Evolutionary conservation across 371 early-diverging fungal genomes (phyloP), one percentile per base, ranked within the genome.

Genomic region (Rozella allomycis): DNA sequence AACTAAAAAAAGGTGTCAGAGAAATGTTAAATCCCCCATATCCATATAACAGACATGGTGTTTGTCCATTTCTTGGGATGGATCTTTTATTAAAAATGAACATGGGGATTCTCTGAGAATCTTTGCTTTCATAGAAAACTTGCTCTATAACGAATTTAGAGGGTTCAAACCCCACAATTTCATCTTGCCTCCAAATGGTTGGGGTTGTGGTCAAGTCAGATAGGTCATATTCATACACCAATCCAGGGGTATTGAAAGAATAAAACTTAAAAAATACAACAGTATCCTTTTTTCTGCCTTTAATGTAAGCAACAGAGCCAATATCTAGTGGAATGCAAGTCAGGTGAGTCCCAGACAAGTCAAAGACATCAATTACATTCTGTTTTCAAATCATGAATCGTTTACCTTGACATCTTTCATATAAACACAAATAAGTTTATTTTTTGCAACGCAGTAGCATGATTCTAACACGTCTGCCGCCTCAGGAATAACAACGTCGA

Each of bases 81-180:
- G 25, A 8, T 54, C 60, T 71, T 42, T 52, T 49, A 40, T 42
- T 39, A 23, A 60, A 45, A 36, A 74, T 55, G 42, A 66, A 74
- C 65, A 73, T 68, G 30, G 75, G 73, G 23, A 74, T 52, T 38
- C 44, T 48, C 16, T 64, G 67, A 2, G 66, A 65, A 35, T 70
- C 73, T 39, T 66, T 67, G 38, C 54, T 49, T 17, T 37, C 23
- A 39, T 60, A 68, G 26, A 67, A 72, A 25, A 68, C 54, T 41
- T 73, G 73, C 25, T 59, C 45, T 12, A 61, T 55, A 35, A 58
- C 54, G 23, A 62, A 58, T 17, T 50, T 13, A 11, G 32, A 31
- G 3, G 39, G 35, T 21, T 69, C 39, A 40, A 59, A 48, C 29
- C 59, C 59, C 18, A 44, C 38, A 30, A 70, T 58, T 23, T 47